A percentile compares a stretch with the other conserved stretches of the same genome.
Evolutionary conservation across 164 flowering plant genomes (phyloP).

Genomic region (Brasenia schreberi): DNA sequence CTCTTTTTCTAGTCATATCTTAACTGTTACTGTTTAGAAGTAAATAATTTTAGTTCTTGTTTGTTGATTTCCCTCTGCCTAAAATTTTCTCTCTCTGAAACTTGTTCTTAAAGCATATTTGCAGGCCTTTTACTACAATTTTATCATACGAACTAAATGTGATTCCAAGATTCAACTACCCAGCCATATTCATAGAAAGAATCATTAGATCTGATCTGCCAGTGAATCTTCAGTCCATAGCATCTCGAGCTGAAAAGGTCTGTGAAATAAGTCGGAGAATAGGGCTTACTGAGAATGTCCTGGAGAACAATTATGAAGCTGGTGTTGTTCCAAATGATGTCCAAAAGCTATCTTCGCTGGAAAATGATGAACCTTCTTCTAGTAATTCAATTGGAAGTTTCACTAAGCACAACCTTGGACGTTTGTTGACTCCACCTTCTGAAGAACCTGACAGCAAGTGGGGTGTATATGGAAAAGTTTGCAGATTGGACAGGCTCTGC

Average conservation of each 20-base stretch:
- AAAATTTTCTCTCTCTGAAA: too few species aligned
- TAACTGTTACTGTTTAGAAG: too few species aligned
- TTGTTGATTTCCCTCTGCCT: not conserved
- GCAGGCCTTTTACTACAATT: slow-evolving; percentile 41
- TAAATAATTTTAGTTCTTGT: not conserved
- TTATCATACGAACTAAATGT: slow-evolving; percentile 89
- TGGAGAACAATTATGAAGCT: slow-evolving; percentile 8
- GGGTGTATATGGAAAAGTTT: slow-evolving; percentile 73
- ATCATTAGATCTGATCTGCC: slow-evolving; percentile 94
- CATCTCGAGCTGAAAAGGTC: slow-evolving; percentile 54
- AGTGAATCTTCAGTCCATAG: slow-evolving; percentile 82
- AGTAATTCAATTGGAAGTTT: slow-evolving; percentile 23
- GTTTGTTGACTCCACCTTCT: slow-evolving; percentile 22
- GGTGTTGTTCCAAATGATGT: slow-evolving; percentile 1
- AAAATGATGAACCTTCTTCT: slow-evolving; percentile 16
- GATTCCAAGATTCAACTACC: slow-evolving; percentile 80
- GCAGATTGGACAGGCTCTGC: slow-evolving; percentile 68
- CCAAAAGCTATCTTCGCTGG: slow-evolving; percentile 6
- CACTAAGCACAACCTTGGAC: slow-evolving; percentile 24
- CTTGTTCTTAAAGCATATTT: not conserved
- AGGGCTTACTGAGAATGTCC: slow-evolving; percentile 10
- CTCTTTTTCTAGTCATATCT: too few species aligned
- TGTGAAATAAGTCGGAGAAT: slow-evolving; percentile 23
- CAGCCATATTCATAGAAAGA: slow-evolving; percentile 89
- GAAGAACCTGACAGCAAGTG: slow-evolving; percentile 44